Evolutionary conservation across 768 basidiomycete genomes (phyloP), one percentile per base, ranked within the genome.

Genomic region (Lactifluus pinguis): DNA sequence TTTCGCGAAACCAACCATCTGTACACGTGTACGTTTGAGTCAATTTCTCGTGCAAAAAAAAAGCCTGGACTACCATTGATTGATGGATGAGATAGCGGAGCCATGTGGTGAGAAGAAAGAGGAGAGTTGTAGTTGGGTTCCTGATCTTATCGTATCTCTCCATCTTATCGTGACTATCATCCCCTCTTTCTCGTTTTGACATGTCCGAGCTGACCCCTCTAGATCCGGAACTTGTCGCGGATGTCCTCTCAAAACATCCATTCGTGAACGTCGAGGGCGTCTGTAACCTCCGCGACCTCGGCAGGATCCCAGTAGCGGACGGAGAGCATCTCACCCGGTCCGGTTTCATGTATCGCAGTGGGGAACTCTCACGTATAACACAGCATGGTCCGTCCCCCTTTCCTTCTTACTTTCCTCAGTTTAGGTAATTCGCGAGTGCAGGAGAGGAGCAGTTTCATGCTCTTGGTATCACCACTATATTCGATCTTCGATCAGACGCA

Each of bases 1-100:
- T 87, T 76, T 98, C 94, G 62, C 89, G 83, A 79, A 95, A 98
- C 93, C 93, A 95, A 73, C 94, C 93, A 78, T 94, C 93, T 86
- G 48, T 14, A 29, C 2, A 13, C 13, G 9, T 3, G 30, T 2
- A 13, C 13, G 9, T 3, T 17, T 36, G 25, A 50, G 51, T 44
- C 32, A 49, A 32, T 44, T 7, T n/a, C 8, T 50, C 5, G 17
- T 25, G 9, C 19, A 42, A 15, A 51, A 45, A n/a, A 1, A 17
- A 25, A 38, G 64, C 30, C 19, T 70, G 70, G 72, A 66, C 32
- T 63, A 64, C 65, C 62, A 44, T 49, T 68, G 63, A 77, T 75
- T 19, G 74, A 72, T 19, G 70, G 75, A 62, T 77, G 76, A 21
- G 70, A 71, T 57, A 76, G 69, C 11, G 70, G 69, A 17, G 73